Conservation (phyloP, 2,329 filamentous ascomycete species). For the Diaporthe sp. region DNA sequence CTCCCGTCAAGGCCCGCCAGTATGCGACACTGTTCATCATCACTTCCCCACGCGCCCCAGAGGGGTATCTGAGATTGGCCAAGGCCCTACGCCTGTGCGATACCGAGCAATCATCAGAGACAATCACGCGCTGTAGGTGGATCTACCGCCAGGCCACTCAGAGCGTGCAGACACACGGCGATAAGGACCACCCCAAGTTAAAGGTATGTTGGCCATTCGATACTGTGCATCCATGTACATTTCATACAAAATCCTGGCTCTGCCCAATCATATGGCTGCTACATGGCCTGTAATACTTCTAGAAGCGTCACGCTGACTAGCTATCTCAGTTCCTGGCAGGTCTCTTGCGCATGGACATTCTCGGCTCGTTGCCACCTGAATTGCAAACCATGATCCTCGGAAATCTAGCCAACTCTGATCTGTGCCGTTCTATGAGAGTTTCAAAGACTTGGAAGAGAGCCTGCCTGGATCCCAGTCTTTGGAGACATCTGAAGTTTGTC, state of each 20-base stretch:
- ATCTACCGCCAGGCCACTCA: conserved; percentile 33
- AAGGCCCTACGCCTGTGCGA: conserved; percentile 31
- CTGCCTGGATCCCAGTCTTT: conserved; percentile 31
- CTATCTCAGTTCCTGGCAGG: not conserved
- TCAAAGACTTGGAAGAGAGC: conserved; percentile 33
- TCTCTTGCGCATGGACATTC: conserved; percentile 34
- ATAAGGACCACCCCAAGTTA: conserved; percentile 19
- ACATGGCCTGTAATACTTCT: not conserved
- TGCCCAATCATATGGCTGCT: too few relatives aligned
- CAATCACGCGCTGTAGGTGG: conserved; percentile 30
- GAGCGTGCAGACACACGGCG: conserved; percentile 30
- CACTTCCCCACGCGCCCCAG: conserved; percentile 36
- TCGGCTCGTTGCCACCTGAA: conserved; percentile 24
- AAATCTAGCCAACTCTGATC: conserved; percentile 8
- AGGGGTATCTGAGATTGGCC: conserved; percentile 40
- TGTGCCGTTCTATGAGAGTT: conserved; percentile 39
- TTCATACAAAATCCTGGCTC: not conserved
- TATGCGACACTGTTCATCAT: conserved; percentile 36
- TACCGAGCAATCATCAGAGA: not conserved
- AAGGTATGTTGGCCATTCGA: conserved; percentile 22
- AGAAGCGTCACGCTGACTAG: not conserved
- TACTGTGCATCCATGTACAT: not conserved
- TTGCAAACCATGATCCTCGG: conserved; percentile 14
- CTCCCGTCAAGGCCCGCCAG: conserved; percentile 16
- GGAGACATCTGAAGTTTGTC: conserved; percentile 32